Conservation (phyloP, 2,329 filamentous ascomycete genomes). For the Sphaerulina musiva region DNA sequence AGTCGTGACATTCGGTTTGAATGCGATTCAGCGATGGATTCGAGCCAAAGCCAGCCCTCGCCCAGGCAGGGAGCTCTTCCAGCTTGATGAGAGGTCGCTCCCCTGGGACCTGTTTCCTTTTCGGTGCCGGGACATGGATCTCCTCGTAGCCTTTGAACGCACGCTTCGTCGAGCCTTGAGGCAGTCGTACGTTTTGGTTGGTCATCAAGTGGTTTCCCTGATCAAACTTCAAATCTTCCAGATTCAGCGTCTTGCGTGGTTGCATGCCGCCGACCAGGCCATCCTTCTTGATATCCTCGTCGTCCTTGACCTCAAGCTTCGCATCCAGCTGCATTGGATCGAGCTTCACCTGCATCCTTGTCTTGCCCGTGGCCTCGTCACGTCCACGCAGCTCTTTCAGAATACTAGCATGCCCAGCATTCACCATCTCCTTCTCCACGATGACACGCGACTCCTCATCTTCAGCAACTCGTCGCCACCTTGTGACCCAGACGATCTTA, state of each 20-base stretch:
- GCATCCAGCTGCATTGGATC: conserved; percentile 72
- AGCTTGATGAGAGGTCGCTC: conserved; percentile 74
- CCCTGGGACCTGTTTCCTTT: conserved; percentile 72
- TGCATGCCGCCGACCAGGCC: conserved; percentile 74
- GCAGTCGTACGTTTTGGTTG: conserved; percentile 90
- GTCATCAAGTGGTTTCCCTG: conserved; percentile 99
- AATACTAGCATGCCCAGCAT: conserved; percentile 78
- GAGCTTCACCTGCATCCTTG: conserved; percentile 71
- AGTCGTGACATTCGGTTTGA: conserved; percentile 85
- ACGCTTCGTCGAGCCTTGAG: conserved; percentile 88
- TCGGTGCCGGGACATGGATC: conserved; percentile 91
- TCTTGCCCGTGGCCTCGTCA: conserved; percentile 52
- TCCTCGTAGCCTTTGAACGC: conserved; percentile 98
- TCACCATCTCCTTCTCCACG: conserved; percentile 85
- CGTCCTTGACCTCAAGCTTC: conserved; percentile 40
- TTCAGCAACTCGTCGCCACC: conserved; percentile 74
- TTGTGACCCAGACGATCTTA: conserved; percentile 92
- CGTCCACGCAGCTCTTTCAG: conserved; percentile 81
- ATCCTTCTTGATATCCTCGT: conserved; percentile 57
- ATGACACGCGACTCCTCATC: conserved; percentile 64
- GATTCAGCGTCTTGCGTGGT: conserved; percentile 79
- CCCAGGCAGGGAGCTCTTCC: conserved; percentile 87
- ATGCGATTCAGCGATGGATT: conserved; percentile 89
- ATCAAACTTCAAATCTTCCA: conserved; percentile 94
- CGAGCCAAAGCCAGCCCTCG: conserved; percentile 74